Base-by-base conservation (phyloP, 164 flowering plant genomes). In the Piper longum region DNA sequence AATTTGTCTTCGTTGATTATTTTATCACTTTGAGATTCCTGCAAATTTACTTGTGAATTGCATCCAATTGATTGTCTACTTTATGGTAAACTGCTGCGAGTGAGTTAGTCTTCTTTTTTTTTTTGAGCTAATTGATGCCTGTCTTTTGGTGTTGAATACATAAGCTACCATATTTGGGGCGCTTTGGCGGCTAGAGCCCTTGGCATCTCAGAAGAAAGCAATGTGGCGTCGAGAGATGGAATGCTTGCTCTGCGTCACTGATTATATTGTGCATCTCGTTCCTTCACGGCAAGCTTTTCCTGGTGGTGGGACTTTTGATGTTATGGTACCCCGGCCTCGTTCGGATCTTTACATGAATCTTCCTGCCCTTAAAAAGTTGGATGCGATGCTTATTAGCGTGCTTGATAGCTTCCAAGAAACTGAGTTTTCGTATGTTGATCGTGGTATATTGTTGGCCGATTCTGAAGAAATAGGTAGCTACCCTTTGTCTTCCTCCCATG, bases 171-270 rank as follows among this genome's bases (percentile, higher is more conserved):
- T 87, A 12, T 90, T 87, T 73, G 95, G 97, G 60, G 84, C 88
- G 65, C 74, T 83, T 17, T 85, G 91, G 97, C 85, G 83, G 70
- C 64, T 90, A 65, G 92, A 88, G 68, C 95, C 97, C 4, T 64
- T 90, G 75, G 74, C 84, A 0, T 67, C 76, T 5, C 81, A 73
- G 70, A 90, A 78, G 79, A 88, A 76, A 73, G 56, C 75, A 11
- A 82, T 80, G 83, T 90, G 97, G 97, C 65, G 66, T 4, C 71
- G 92, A 58, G 97, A 90, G 67, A 88, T 90, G 89, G 88, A 83
- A n/a, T 90, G 92, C 87, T 77, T 90, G 8, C 66, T 90, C 52
- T 79, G 78, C 54, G 89, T 85, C 11, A 81, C 87, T 44, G 85
- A 90, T 69, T 82, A 80, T 3, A 87, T 90, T 26, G 90, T 90